Base-by-base conservation (phyloP, 2,329 filamentous ascomycete genomes). In the Raffaelea arxii region DNA sequence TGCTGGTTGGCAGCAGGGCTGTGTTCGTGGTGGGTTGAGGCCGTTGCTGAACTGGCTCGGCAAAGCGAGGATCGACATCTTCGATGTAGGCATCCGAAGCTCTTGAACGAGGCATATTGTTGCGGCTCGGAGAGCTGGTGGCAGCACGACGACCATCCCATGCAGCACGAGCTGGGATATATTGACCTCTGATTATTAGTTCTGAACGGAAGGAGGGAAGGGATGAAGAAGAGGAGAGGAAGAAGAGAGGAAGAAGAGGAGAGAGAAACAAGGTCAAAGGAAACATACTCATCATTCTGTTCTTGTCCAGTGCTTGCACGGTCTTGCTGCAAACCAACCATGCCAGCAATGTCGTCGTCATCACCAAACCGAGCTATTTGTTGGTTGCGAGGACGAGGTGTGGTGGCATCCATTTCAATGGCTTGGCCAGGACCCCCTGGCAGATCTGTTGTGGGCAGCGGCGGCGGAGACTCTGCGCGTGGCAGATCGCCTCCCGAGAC, bases 11-110 rank as follows among this genome's bases (percentile, higher is more conserved):
- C 38, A 58, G 60, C 50, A 50, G 54, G 53, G 49, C 57, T 58
- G 37, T n/a, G 14, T 25, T 6, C 7, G 3, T 22, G 24, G 19
- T 18, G 39, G 25, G 7, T 12, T 41, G 38, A 6, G n/a, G 25
- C 27, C 27, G 44, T 57, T 46, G 62, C 54, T 30, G 62, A 52
- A 44, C 58, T 49, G 58, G 62, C 47, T 78, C 74, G 27, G 80
- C 84, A 58, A 96, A 97, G 47, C 82, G 85, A 39, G 91, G 89
- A 54, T 95, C 89, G 12, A 95, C 80, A 61, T 97, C 91, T 71
- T 97, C 92, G 59, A 94, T 94, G 65, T 97, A 97, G 51, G 44
- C 44, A 47, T 52, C 46, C 25, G 51, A 47, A 44, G 49, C 22
- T 21, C 44, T 45, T 46, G 54, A 21, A 58, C 47, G 47, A 14